Evolutionary conservation across 495 filamentous ascomycete species (phyloP).

Genomic region (Durotheca rogersii): DNA sequence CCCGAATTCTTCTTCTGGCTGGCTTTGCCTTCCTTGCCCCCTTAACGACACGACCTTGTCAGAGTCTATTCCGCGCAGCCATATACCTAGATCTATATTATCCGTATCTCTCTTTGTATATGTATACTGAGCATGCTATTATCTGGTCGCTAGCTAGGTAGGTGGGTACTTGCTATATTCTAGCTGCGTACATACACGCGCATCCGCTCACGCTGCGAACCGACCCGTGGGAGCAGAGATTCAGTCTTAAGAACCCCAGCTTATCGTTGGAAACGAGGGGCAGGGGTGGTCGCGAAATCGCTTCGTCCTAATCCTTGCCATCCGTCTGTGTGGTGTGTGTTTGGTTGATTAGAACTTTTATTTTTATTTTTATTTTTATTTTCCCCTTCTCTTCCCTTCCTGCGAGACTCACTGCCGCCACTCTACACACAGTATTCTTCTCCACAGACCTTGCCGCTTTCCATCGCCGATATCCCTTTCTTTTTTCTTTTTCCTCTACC

Average conservation of each 20-base stretch:
- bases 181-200: slow-evolving; percentile 23
- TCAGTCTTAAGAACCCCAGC: slow-evolving; percentile 18
- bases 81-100: too few species aligned
- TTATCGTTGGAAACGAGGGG: slow-evolving; percentile 28
- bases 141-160: too few species aligned
- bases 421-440: slow-evolving; percentile 24
- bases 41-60: too few species aligned
- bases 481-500: slow-evolving; percentile 21
- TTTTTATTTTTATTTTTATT: slow-evolving; percentile 6
- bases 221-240: slow-evolving; percentile 12
- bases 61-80: too few species aligned
- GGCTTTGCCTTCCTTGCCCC: slow-evolving; percentile 9
- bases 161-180: too few species aligned
- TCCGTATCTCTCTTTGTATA: too few species aligned
- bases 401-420: slow-evolving; percentile 10
- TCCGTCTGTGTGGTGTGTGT: slow-evolving; percentile 24
- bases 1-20: too few species aligned
- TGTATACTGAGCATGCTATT: too few species aligned
- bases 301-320: slow-evolving; percentile 24
- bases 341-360: slow-evolving; percentile 17
- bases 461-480: slow-evolving; percentile 21
- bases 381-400: slow-evolving; percentile 1
- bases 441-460: slow-evolving; percentile 22
- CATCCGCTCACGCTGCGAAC: too few species aligned
- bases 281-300: slow-evolving; percentile 25